Base-by-base conservation (phyloP, 306 rosid species). In the Fagus sylvatica region DNA sequence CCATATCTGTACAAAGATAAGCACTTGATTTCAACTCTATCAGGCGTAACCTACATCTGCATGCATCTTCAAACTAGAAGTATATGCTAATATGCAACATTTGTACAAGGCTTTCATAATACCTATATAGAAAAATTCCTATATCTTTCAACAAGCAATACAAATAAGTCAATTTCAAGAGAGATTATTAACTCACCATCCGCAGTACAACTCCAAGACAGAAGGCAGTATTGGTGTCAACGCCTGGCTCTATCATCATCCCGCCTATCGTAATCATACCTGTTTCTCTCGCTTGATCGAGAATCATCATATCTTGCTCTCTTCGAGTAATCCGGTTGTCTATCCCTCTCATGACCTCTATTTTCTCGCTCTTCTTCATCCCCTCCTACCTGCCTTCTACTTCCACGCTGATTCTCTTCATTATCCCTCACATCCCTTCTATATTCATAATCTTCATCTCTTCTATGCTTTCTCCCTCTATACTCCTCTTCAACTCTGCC, bases 291-390 rank as follows among this genome's bases (percentile, higher is more conserved):
- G 28, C 77, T 78, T 40, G 82, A 19, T 59, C 78, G 74, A 39
- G 84, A 82, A 76, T 87, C 89, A 16, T 82, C 82, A 69, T 83
- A 83, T 71, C 73, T 89, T 3, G 85, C 80, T 70, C 87, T 85
- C 81, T 81, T 85, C 65, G 86, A 77, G 81, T 77, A 49, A 55
- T 85, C 85, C 53, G 3, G 60, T 5, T 62, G 59, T 36, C 82
- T 74, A 49, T 74, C 87, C 69, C 75, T 78, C 60, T 77, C 87
- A 71, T 51, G 32, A 71, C 72, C 87, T 75, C 69, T 83, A 17
- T 61, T 62, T 60, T 53, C 81, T 19, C 39, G 68, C 43, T 53
- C 70, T 53, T 81, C 86, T 56, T 72, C 86, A 76, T 88, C 91
- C 59, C 75, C 82, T 42, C 66, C 59, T 17, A 68, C 73, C 48